Base-by-base conservation (phyloP, 768 basidiomycete genomes). In the Russula abietina region DNA sequence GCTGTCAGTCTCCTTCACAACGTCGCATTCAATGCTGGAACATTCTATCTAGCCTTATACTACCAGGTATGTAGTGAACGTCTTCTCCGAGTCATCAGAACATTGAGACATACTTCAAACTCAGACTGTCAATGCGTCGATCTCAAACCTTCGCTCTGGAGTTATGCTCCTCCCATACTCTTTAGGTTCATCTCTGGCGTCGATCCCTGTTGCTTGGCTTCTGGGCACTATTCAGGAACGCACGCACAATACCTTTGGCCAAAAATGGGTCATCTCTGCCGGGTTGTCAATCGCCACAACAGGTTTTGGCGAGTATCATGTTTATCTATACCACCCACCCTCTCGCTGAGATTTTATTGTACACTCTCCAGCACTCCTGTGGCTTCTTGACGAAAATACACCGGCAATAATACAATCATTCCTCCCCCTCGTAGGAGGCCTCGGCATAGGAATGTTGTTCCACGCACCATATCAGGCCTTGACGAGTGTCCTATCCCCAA, bases 391-490 rank as follows among this genome's bases (percentile, higher is more conserved):
- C 62, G 83, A 84, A 61, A 69, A 76, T 54, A 79, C 88, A 10
- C 69, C 74, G 46, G 70, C 74, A 36, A 66, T 73, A 17, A 63
- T 75, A 41, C 85, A 89, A 71, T 71, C 75, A 43, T 57, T 78
- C n/a, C 87, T 81, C 71, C 86, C 89, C 8, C 74, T 93, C 43
- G 76, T 91, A 61, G 82, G 87, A 53, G 91, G 91, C 17, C 73
- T 89, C 38, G 91, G 91, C 11, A 71, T 93, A 61, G 91, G 91
- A 43, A 86, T 92, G 83, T 75, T 92, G 30, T 91, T 92, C 73
- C 90, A 92, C 70, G 85, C 90, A 0, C 91, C 91, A 9, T 91
- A 90, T 69, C 89, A 91, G 70, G 81, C 91, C 10, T 89, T 93
- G 71, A 83, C 83, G 54, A 80, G 79, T 62, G 83, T 86, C 14